phyloP scores from a whole-genome alignment of 2,329 filamentous ascomycete species.

The Emergomyces orientalis region DNA sequence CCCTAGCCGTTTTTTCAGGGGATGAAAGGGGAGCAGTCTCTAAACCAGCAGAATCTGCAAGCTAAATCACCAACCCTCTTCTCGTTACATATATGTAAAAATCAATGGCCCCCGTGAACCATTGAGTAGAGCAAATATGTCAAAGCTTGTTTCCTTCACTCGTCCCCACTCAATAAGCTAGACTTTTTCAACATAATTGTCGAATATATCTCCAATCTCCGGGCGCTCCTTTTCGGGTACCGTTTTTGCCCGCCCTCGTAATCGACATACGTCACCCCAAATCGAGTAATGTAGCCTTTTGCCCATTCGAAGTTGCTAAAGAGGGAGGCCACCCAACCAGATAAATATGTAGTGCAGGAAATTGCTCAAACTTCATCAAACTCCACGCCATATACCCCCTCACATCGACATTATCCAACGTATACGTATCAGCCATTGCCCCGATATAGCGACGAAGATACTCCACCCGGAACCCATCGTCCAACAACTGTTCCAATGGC shows the following conservation, averaged over 20 bases:
- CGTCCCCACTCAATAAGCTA: constrained; percentile 15
- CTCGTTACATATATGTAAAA: neutral
- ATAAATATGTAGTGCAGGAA: constrained; percentile 13
- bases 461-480: constrained; percentile 71
- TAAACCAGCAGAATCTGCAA: neutral
- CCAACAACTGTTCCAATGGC: constrained; percentile 57
- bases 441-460: constrained; percentile 72
- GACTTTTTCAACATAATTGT: constrained; percentile 57
- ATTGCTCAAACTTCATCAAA: constrained; percentile 56
- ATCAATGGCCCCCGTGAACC: neutral
- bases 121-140: neutral
- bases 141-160: neutral
- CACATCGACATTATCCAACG: constrained; percentile 67
- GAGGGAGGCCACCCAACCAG: constrained; percentile 9
- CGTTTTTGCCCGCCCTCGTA: constrained; percentile 70
- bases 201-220: constrained; percentile 61
- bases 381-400: constrained; percentile 79
- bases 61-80: neutral
- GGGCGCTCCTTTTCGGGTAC: constrained; percentile 75
- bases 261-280: constrained; percentile 76
- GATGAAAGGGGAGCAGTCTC: too few relatives aligned
- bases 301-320: constrained; percentile 76
- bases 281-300: constrained; percentile 81
- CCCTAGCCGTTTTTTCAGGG: too few relatives aligned
- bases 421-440: constrained; percentile 64